phyloP scores from a whole-genome alignment of 2,329 filamentous ascomycete genomes.

The Fusarium buxicola region DNA sequence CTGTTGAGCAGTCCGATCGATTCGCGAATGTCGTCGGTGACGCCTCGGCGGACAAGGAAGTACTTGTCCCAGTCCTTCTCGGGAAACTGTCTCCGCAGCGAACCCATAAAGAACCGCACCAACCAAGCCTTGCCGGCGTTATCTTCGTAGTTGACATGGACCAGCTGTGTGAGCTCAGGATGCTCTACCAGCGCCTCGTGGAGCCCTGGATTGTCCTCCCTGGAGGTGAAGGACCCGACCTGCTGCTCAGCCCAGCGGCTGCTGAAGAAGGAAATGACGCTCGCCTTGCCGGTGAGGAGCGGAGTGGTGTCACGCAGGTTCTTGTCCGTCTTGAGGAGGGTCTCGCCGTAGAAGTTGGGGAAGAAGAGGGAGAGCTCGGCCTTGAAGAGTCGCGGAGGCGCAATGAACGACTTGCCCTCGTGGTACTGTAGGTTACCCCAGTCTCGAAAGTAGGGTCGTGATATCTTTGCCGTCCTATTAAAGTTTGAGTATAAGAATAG shows the following conservation, averaged over 20 bases:
- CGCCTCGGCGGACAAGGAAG: conserved; percentile 68
- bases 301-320: conserved; percentile 77
- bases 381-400: conserved; percentile 86
- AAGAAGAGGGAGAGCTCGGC: conserved; percentile 88
- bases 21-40: conserved; percentile 72
- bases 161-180: conserved; percentile 72
- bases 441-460: conserved; percentile 94
- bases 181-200: conserved; percentile 68
- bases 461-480: conserved; percentile 76
- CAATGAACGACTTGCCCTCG: conserved; percentile 91
- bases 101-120: conserved; percentile 66
- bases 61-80: conserved; percentile 69
- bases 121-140: conserved; percentile 75
- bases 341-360: conserved; percentile 88
- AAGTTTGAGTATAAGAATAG: conserved; percentile 13
- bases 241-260: conserved; percentile 89
- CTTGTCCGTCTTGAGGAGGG: conserved; percentile 69
- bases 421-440: conserved; percentile 86
- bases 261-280: conserved; percentile 84
- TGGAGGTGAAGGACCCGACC: conserved; percentile 75
- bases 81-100: conserved; percentile 62
- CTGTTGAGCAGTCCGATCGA: conserved; percentile 81
- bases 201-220: conserved; percentile 75
- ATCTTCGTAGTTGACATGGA: conserved; percentile 91
- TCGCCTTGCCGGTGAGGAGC: conserved; percentile 77